Percentiles rank a stretch among this genome's conserved stretches.
Conservation (phyloP, 805 yeast species). For the Yamadazyma insecticola region DNA sequence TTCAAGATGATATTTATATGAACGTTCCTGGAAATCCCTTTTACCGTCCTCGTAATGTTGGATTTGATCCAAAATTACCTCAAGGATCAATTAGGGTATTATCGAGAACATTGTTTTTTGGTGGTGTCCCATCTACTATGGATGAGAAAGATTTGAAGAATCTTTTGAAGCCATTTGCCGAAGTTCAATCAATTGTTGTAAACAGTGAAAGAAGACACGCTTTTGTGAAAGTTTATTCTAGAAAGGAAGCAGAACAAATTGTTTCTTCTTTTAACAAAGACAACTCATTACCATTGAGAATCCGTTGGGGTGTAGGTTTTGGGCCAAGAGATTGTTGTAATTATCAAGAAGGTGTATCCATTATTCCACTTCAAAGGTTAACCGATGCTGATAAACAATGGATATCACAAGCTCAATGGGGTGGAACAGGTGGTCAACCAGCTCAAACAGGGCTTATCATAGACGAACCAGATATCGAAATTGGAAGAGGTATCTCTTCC, state of each 20-base stretch:
- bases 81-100: conserved; percentile 76
- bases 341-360: conserved; percentile 83
- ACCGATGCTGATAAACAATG: conserved; percentile 93
- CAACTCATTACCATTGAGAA: conserved; percentile 63
- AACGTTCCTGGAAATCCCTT: conserved; percentile 71
- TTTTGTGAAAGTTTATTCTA: conserved; percentile 87
- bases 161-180: conserved; percentile 78
- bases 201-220: conserved; percentile 93
- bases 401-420: conserved; percentile 91
- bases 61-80: conserved; percentile 67
- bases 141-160: conserved; percentile 66
- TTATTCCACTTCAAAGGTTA: conserved; percentile 79
- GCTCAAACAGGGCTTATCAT: conserved; percentile 73
- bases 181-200: conserved; percentile 84
- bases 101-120: conserved; percentile 88
- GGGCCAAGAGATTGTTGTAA: conserved; percentile 99
- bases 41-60: conserved; percentile 69
- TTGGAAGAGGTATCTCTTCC: conserved; percentile 90
- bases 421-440: conserved; percentile 91
- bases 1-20: conserved; percentile 2
- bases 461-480: conserved; percentile 97
- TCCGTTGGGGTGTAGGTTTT: conserved; percentile 98
- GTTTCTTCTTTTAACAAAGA: conserved; percentile 68
- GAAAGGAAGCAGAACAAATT: conserved; percentile 86
- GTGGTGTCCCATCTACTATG: conserved; percentile 86